Evolutionary conservation across 2,329 filamentous ascomycete species (phyloP), one percentile per base, ranked within the genome.

Genomic region (Ophiostoma populinum): DNA sequence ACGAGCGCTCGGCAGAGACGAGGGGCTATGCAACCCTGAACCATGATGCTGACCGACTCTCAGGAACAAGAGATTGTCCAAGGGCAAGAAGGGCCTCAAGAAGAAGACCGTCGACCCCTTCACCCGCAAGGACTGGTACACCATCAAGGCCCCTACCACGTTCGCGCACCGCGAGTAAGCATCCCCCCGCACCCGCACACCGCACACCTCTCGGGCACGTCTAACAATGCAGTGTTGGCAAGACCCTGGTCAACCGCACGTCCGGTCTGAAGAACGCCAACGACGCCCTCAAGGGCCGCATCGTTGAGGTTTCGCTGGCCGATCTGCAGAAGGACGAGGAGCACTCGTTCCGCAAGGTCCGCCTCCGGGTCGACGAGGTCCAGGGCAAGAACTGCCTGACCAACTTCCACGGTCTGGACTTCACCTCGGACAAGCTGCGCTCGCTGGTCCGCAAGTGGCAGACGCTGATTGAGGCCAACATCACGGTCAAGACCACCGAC

Each of bases 71-170:
- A 85, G 90, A 75, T 77, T 98, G 71, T 95, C 90, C 50, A 98
- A 98, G 77, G 90, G 90, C 70, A 98, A 95, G 83, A 98, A 98
- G 78, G 87, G 90, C 65, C 74, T 95, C 62, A 95, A 95, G 83
- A 95, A 98, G 87, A 87, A 87, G 70, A 87, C 86, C 56, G 69
- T 79, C 54, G 90, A 98, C 65, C 87, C 90, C 56, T 95, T 95
- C 73, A 75, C 86, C 56, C 81, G 87, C 61, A 98, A 98, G 75
- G 90, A 95, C 63, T 95, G 92, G 82, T 98, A 86, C 70, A 81
- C 79, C 56, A 77, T 98, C 66, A 95, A 95, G 77, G 87, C 90
- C 42, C 90, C 90, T 51, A 85, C 85, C 52, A 92, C 86, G 52
- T 95, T 95, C 73, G 78, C 81, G 63, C 71, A 83, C 60, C 70